Evolutionary conservation across 257 asterid species (phyloP).

Genomic region (Nicotiana paniculata): DNA sequence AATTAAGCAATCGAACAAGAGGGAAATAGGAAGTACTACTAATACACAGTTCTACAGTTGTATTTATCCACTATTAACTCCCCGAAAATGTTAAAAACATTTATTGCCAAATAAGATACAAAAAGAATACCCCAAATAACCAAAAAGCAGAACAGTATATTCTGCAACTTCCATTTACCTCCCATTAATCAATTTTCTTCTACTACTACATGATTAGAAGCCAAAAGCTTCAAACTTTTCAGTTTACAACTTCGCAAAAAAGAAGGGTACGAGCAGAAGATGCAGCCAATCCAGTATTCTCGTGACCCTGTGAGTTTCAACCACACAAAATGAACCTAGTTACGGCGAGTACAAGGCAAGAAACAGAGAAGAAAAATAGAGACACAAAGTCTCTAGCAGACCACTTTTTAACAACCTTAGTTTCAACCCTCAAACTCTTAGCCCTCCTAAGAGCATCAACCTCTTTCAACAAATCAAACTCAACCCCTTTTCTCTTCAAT

Average conservation of each 20-base stretch:
- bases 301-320: conserved; percentile 4
- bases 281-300: not conserved
- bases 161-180: conserved; percentile 18
- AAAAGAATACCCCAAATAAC: not conserved
- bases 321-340: conserved; percentile 56
- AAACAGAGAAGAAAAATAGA: conserved; percentile 56
- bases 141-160: conserved; percentile 30
- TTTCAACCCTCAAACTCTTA: conserved; percentile 74
- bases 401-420: conserved; percentile 57
- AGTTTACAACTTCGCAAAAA: not conserved
- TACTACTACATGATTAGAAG: not conserved
- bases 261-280: not conserved
- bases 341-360: conserved; percentile 59
- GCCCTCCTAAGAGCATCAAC: conserved; percentile 92
- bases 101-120: not conserved
- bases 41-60: no score
- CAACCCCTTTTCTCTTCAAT: conserved; percentile 74
- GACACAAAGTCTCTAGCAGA: conserved; percentile 65
- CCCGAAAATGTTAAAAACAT: not conserved
- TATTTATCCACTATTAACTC: no score
- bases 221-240: not conserved
- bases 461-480: conserved; percentile 80
- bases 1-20: not conserved
- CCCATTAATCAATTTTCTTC: not conserved
- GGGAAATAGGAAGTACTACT: no score